Conservation (phyloP, 106 monocot species). For the Hemerocallis citrina region DNA sequence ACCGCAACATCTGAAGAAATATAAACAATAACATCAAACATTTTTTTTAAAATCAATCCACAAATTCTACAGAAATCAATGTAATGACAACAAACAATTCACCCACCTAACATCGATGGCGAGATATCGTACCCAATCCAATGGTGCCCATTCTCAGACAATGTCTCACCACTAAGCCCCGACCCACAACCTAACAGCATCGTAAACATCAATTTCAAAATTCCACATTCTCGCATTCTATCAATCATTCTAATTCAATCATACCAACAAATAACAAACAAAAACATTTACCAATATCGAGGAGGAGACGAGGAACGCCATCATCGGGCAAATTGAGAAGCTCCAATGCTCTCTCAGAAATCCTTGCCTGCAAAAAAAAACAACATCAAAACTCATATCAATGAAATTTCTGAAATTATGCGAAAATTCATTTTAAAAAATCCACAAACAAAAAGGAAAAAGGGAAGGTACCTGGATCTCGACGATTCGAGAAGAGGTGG, state of each 20-base stretch:
- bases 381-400: background rate
- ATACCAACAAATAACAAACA: too few species aligned
- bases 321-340: slow-evolving; percentile 75
- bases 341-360: slow-evolving; percentile 84
- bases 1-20: slow-evolving; percentile 64
- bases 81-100: background rate
- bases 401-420: background rate
- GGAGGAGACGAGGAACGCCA: slow-evolving; percentile 69
- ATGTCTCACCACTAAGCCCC: slow-evolving; percentile 92
- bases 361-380: slow-evolving; percentile 38
- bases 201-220: too few species aligned
- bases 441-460: background rate
- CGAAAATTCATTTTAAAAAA: too few species aligned
- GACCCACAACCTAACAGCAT: slow-evolving; percentile 91
- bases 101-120: slow-evolving; percentile 73
- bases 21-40: background rate
- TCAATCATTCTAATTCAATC: too few species aligned
- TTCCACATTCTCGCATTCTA: too few species aligned
- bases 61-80: too few species aligned
- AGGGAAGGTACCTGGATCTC: slow-evolving; percentile 57
- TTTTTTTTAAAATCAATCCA: background rate
- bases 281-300: slow-evolving; percentile 71
- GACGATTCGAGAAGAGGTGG: slow-evolving; percentile 84
- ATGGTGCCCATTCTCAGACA: slow-evolving; percentile 82
- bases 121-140: slow-evolving; percentile 90